These are phyloP conservation scores for Botryosphaeria dothidea DNA, from an alignment of 2,329 filamentous ascomycete species.

Conservation along the genomic window DNA sequence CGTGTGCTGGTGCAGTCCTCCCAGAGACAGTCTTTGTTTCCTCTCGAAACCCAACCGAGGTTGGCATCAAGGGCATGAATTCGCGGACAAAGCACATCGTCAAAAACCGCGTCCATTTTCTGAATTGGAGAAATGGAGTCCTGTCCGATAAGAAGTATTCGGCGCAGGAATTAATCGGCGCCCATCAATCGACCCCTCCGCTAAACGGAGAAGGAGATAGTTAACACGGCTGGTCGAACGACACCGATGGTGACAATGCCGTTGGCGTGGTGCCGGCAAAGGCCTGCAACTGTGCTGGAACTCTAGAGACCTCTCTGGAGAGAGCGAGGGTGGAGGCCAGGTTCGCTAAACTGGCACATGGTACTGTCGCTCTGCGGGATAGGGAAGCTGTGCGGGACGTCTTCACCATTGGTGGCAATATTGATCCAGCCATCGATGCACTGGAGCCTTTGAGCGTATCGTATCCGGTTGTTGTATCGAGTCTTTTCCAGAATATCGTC, in stretches of 20 bases:
- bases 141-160: slow-evolving; percentile 26
- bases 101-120: slow-evolving; percentile 77
- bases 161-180: slow-evolving; percentile 50
- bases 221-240: slow-evolving; percentile 68
- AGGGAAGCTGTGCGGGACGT: slow-evolving; percentile 53
- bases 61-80: slow-evolving; percentile 61
- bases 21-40: slow-evolving; percentile 95
- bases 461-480: slow-evolving; percentile 26
- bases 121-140: slow-evolving; percentile 31
- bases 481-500: slow-evolving; percentile 9
- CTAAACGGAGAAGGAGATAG: slow-evolving; percentile 59
- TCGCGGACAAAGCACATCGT: slow-evolving; percentile 87
- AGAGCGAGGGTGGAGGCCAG: slow-evolving; percentile 44
- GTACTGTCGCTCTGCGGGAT: slow-evolving; percentile 35
- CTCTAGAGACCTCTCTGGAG: slow-evolving; percentile 28
- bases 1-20: slow-evolving; percentile 78
- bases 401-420: slow-evolving; percentile 33
- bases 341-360: slow-evolving; percentile 24
- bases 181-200: slow-evolving; percentile 57
- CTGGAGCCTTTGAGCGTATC: slow-evolving; percentile 27
- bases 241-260: slow-evolving; percentile 50
- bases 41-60: slow-evolving; percentile 55
- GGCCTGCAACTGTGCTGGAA: slow-evolving; percentile 46
- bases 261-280: slow-evolving; percentile 54
- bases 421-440: slow-evolving; percentile 7